Evolutionary conservation across 2,329 filamentous ascomycete species (phyloP).

Genomic region (Monosporascus sp.): DNA sequence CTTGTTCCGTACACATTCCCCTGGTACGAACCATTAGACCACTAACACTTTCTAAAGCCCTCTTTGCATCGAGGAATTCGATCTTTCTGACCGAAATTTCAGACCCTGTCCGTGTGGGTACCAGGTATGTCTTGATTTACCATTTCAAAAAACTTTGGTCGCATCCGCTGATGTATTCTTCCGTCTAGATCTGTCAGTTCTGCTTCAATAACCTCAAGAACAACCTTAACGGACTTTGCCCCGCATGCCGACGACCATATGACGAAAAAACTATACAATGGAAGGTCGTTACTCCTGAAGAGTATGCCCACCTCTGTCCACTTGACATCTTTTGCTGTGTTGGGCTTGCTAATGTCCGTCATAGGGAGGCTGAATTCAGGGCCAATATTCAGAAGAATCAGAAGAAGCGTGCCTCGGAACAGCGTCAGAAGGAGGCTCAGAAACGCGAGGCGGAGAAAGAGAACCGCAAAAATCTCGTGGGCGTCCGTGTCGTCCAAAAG

Average conservation of each 20-base stretch:
- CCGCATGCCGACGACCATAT: conserved; percentile 92
- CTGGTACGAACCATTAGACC: conserved; percentile 6
- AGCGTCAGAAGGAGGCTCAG: conserved; percentile 89
- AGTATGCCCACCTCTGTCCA: conserved; percentile 53
- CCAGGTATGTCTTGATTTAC: conserved; percentile 57
- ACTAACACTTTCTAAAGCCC: conserved; percentile 54
- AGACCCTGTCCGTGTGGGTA: conserved; percentile 96
- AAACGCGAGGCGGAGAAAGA: conserved; percentile 95
- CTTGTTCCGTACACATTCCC: conserved; percentile 9
- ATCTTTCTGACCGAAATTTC: conserved; percentile 95
- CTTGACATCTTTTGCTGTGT: background rate
- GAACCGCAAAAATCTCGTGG: conserved; percentile 91
- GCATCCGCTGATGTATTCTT: conserved; percentile 10
- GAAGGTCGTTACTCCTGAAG: conserved; percentile 90
- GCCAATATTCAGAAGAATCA: conserved; percentile 82
- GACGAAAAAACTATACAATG: conserved; percentile 97
- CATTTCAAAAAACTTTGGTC: background rate
- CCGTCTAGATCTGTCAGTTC: conserved; percentile 86
- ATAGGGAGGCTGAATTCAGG: conserved; percentile 67
- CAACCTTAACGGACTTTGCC: conserved; percentile 94
- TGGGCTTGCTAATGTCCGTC: conserved; percentile 16
- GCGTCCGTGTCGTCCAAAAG: conserved; percentile 94
- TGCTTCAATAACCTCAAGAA: conserved; percentile 99
- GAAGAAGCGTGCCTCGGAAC: conserved; percentile 78
- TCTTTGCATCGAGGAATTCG: conserved; percentile 97